Conservation (phyloP, 306 rosid genomes). For the Morella rubra region DNA sequence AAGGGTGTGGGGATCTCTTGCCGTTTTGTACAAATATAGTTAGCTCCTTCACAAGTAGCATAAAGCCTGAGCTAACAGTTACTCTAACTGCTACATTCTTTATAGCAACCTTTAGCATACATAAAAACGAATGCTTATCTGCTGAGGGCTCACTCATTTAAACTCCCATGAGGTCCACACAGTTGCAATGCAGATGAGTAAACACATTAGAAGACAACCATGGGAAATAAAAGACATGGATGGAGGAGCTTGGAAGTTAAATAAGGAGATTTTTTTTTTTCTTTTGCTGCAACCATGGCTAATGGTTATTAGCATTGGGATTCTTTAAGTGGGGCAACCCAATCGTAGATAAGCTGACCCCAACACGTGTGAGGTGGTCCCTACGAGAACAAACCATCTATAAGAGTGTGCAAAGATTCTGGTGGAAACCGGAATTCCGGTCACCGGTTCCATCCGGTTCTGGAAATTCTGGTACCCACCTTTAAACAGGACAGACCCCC, state of each 20-base stretch:
- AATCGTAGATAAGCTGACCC: background rate
- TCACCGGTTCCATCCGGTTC: too few species aligned
- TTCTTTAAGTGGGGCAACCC: background rate
- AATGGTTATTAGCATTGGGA: background rate
- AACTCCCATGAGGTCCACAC: background rate
- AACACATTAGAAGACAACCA: too few species aligned
- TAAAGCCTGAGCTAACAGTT: constrained; percentile 58
- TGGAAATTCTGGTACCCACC: too few species aligned
- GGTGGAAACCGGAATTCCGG: too few species aligned
- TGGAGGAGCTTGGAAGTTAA: too few species aligned
- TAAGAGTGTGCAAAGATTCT: too few species aligned
- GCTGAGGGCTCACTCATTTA: constrained; percentile 30
- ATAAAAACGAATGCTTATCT: constrained; percentile 27
- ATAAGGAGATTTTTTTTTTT: too few species aligned
- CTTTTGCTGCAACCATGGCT: too few species aligned
- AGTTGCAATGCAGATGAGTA: too few species aligned
- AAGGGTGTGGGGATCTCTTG: constrained; percentile 29
- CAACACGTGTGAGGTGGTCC: constrained; percentile 30
- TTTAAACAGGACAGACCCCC: too few species aligned
- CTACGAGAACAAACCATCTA: background rate
- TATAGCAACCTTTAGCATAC: constrained; percentile 45
- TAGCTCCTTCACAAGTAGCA: constrained; percentile 53
- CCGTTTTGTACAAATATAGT: constrained; percentile 40
- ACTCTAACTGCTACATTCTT: constrained; percentile 41
- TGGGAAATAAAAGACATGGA: too few species aligned